Evolutionary conservation across 805 yeast genomes (phyloP), one percentile per base, ranked within the genome.

Genomic region (Spathaspora girioi): DNA sequence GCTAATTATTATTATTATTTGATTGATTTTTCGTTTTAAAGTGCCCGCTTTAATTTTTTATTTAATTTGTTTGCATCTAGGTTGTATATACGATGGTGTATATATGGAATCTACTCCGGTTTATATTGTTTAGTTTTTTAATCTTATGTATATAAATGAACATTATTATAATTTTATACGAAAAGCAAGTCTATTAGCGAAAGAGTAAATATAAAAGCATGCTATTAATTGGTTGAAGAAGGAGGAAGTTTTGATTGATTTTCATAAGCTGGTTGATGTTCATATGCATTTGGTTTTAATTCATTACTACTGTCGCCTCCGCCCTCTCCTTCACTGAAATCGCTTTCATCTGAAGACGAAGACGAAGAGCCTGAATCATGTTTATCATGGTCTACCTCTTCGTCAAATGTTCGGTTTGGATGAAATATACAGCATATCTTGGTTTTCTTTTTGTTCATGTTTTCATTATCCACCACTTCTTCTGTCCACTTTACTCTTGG

Each of bases 401-500:
- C 55, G n/a, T 52, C 55, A 17, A 52, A 48, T n/a, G 49, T 40
- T 26, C 41, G 19, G 15, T 49, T 48, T 12, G 97, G 94, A 74
- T 92, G 87, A 74, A 82, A 88, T 9, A 89, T 88, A 58, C 96
- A 88, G 61, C 96, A 89, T n/a, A 88, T 86, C 67, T 93, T 93
- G 11, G 96, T 82, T 64, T 90, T 91, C 73, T 94, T 94, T 71
- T 82, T 89, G 62, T 86, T 80, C 87, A 94, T 75, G 63, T 87
- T 69, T 69, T 93, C 99, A 65, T 93, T 93, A 66, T 93, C 98
- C 4, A 94, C 77, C 3, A 89, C 92, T 45, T 85, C 96, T 38
- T 86, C 88, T 7, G 84, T 76, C 97, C 97, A 93, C 48, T 83
- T 76, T 0, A 93, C 97, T 41, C 80, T 76, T 11, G 83, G 76